A percentile compares a stretch with the other conserved stretches of the same genome.
Conservation (phyloP, 805 yeast species). For the Dipodascus albidus region DNA sequence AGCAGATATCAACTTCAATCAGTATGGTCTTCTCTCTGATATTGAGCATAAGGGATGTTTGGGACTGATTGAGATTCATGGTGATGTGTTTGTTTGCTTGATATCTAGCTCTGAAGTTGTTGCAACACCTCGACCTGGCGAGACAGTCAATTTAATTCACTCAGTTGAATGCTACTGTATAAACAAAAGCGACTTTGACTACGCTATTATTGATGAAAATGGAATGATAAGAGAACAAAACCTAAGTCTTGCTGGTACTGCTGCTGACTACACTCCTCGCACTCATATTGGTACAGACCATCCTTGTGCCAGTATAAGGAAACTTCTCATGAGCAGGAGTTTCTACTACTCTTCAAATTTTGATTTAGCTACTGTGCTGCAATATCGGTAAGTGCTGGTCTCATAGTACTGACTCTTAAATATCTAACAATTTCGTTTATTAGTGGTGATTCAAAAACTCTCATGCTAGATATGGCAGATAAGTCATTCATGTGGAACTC, state of each 20-base stretch:
- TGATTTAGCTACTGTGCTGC: slow-evolving; percentile 81
- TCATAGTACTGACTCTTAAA: slow-evolving; percentile 9
- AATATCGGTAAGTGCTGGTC: slow-evolving; percentile 33
- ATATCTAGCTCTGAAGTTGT: slow-evolving; percentile 69
- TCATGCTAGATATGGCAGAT: slow-evolving; percentile 40
- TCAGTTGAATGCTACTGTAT: slow-evolving; percentile 83
- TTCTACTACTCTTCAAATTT: slow-evolving; percentile 88
- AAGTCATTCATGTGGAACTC: slow-evolving; percentile 95
- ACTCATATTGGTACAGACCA: slow-evolving; percentile 34
- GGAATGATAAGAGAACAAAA: slow-evolving; percentile 41
- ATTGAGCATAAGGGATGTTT: slow-evolving; percentile 42
- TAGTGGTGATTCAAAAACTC: slow-evolving; percentile 5
- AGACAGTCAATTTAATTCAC: slow-evolving; percentile 66
- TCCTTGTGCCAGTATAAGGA: slow-evolving; percentile 74
- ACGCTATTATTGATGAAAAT: slow-evolving; percentile 49
- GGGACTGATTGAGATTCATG: slow-evolving; percentile 64
- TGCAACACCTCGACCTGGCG: slow-evolving; percentile 72
- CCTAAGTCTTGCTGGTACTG: slow-evolving; percentile 30
- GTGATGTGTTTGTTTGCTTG: slow-evolving; percentile 61
- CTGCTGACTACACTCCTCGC: slow-evolving; percentile 10
- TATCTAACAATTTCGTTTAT: slow-evolving; percentile 30
- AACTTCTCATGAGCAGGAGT: slow-evolving; percentile 73
- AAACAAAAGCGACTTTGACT: slow-evolving; percentile 69
- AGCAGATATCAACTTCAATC: slow-evolving; percentile 27
- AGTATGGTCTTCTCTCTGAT: slow-evolving; percentile 28